phyloP scores from a whole-genome alignment of 768 basidiomycete species.

The Tremella mesenterica region DNA sequence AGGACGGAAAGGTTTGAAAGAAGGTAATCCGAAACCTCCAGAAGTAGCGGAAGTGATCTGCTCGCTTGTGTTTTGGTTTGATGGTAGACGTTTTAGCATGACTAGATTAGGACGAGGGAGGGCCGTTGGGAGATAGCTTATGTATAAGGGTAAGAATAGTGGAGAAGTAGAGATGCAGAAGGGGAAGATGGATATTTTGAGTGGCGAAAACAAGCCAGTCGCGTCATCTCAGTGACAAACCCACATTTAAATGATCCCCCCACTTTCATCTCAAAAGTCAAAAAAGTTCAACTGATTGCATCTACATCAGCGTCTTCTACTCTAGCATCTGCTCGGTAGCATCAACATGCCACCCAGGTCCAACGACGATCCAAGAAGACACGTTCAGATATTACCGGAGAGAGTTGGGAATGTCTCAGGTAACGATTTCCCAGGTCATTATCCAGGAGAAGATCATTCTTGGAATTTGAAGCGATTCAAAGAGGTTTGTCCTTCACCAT shows the following conservation, averaged over 20 bases:
- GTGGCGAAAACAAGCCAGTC: constrained; percentile 12
- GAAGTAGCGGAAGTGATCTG: constrained; percentile 39
- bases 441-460: constrained; percentile 70
- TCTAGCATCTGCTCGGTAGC: too few species aligned
- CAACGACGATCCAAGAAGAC: constrained; percentile 26
- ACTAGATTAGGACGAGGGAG: too few species aligned
- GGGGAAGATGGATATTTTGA: constrained; percentile 1
- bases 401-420: constrained; percentile 55
- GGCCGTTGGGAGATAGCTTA: too few species aligned
- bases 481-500: constrained; percentile 63
- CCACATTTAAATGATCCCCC: too few species aligned
- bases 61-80: constrained; percentile 14
- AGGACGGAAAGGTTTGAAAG: constrained; percentile 43
- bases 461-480: constrained; percentile 73
- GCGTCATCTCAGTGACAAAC: constrained; percentile 10
- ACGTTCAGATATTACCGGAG: constrained; percentile 39
- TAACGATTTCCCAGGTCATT: constrained; percentile 83
- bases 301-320: too few species aligned
- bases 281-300: too few species aligned
- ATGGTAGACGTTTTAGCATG: constrained; percentile 34
- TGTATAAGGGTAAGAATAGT: too few species aligned
- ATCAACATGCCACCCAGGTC: constrained; percentile 17
- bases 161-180: not conserved
- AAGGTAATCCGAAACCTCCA: constrained; percentile 42
- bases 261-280: too few species aligned